Evolutionary conservation across 306 rosid genomes (phyloP), one percentile per base, ranked within the genome.

Genomic region (Neltuma alba): DNA sequence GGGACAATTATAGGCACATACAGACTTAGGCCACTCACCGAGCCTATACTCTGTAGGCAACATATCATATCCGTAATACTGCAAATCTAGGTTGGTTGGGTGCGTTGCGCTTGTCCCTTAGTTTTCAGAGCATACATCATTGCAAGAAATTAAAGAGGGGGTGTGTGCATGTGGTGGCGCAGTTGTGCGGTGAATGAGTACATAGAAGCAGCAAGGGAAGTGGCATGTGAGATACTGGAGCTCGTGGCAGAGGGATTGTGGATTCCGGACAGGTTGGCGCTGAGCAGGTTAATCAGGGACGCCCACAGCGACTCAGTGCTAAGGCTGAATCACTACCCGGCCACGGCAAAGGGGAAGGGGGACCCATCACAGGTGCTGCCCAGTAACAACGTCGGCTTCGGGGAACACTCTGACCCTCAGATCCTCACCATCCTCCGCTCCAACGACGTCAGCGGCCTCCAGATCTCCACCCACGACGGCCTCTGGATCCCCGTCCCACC

Each of bases 401-500:
- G 99, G 28, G 99, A 95, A 85, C 99, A 95, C 87, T 91, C 98
- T 71, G 99, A 95, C 84, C 99, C 99, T 88, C 99, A 95, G 89
- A 89, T 95, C 87, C 80, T 95, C 76, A 95, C 99, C 64, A 82
- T 95, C 86, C 76, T 95, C 27, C 74, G 96, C 74, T 89, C 99
- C 79, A 95, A 95, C 76, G 80, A 91, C 66, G 99, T 91, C 2
- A 89, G 78, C 25, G 99, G 99, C 63, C 97, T 95, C 71, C 89
- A 95, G 83, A 93, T 95, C 79, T 89, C 80, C 27, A 85, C 89
- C 74, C 90, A 50, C 8, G 90, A 88, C 25, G 98, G 96, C 0
- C 68, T 93, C 67, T 95, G 99, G 99, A 79, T 83, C 75, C 94
- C 99, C 3, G 98, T 93, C 63, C 88, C 87, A 12, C 97, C 98